Conservation (phyloP, 2,329 filamentous ascomycete species). For the Nannizzia gypsea region DNA sequence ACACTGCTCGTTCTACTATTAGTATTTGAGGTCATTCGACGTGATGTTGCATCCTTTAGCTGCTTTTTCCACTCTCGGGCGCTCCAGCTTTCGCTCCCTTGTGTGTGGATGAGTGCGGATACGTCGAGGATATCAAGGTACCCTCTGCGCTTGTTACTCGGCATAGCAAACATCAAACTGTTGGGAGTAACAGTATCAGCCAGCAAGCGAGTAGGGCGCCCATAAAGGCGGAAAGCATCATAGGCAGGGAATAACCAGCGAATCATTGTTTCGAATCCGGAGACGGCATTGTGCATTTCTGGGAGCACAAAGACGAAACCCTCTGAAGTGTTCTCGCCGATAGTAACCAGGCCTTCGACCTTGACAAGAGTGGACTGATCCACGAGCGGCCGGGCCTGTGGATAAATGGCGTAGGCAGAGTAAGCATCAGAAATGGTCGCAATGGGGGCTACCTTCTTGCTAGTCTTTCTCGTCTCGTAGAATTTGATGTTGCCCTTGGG, state of each 20-base stretch:
- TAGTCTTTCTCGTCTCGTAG: conserved; percentile 79
- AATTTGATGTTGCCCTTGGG: conserved; percentile 89
- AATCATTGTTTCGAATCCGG: conserved; percentile 89
- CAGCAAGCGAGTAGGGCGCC: conserved; percentile 72
- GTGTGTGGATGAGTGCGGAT: conserved; percentile 61
- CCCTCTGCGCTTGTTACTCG: conserved; percentile 72
- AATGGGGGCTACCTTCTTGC: conserved; percentile 77
- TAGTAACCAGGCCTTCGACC: conserved; percentile 79
- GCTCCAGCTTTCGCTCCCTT: conserved; percentile 64
- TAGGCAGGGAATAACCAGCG: conserved; percentile 87
- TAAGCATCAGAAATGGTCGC: conserved; percentile 85
- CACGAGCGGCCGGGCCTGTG: conserved; percentile 83
- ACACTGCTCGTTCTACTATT: conserved; percentile 56
- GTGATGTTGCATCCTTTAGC: conserved; percentile 73
- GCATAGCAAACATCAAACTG: conserved; percentile 97
- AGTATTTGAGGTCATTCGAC: conserved; percentile 16
- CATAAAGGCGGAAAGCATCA: conserved; percentile 85
- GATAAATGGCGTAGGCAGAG: conserved; percentile 89
- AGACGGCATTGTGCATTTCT: conserved; percentile 80
- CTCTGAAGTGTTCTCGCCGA: conserved; percentile 56
- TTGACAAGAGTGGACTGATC: conserved; percentile 91
- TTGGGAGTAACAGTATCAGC: conserved; percentile 77
- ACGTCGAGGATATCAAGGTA: conserved; percentile 87
- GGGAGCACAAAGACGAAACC: conserved; percentile 98
- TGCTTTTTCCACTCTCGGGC: conserved; percentile 83